phyloP scores from a whole-genome alignment of 2,329 filamentous ascomycete genomes.

The Arachnomyces sp. region DNA sequence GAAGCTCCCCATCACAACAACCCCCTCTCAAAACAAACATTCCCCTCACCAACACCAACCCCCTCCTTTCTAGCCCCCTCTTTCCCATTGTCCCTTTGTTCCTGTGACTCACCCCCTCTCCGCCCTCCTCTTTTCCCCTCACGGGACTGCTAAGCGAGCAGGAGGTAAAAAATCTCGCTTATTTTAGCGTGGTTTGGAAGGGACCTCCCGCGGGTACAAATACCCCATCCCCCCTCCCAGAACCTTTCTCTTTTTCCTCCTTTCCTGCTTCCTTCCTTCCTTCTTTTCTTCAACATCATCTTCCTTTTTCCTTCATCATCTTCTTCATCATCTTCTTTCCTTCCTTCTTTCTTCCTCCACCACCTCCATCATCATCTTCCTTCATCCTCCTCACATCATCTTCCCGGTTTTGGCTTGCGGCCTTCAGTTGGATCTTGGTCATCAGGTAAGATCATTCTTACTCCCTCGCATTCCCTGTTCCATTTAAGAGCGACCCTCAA shows the following conservation, averaged over 20 bases:
- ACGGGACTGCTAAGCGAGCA: neutral
- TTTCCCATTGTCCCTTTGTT: too few species aligned
- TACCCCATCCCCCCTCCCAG: neutral
- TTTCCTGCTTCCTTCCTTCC: constrained; percentile 2
- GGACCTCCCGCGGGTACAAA: neutral
- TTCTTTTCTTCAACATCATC: constrained; percentile 1
- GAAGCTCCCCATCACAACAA: too few species aligned
- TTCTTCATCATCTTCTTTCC: constrained; percentile 10
- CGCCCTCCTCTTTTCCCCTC: constrained; percentile 8
- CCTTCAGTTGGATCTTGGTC: too few species aligned
- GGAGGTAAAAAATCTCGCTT: constrained; percentile 3
- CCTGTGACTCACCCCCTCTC: too few species aligned
- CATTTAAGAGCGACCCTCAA: too few species aligned
- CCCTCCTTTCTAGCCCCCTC: constrained; percentile 10
- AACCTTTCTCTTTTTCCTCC: neutral
- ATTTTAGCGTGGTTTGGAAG: constrained; percentile 1
- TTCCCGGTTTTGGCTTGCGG: too few species aligned
- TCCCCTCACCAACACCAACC: constrained; percentile 10
- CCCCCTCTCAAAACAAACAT: too few species aligned
- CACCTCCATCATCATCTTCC: too few species aligned
- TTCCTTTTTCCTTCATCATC: constrained; percentile 5
- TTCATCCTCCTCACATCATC: too few species aligned
- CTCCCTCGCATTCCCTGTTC: too few species aligned
- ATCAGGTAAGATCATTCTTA: too few species aligned
- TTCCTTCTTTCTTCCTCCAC: constrained; percentile 11